phyloP scores from a whole-genome alignment of 108 stramenopile species.

The Nitzschia palea region DNA sequence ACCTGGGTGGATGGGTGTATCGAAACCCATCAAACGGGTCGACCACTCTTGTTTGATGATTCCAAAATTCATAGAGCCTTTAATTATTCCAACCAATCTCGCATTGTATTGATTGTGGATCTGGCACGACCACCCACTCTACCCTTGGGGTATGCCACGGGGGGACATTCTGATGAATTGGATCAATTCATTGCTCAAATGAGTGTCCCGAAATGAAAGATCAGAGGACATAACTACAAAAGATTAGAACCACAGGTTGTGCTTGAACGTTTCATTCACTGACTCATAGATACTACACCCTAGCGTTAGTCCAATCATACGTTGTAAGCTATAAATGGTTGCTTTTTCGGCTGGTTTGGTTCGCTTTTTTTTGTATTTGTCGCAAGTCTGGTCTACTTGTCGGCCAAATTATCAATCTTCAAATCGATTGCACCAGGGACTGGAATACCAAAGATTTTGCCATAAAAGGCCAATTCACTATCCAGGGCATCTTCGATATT shows the following conservation, averaged over 20 bases:
- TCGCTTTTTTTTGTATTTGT: too few species aligned
- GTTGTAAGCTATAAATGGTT: too few species aligned
- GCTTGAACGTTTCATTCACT: too few species aligned
- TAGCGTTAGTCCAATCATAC: too few species aligned
- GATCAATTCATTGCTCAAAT: constrained; percentile 85
- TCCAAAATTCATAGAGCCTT: constrained; percentile 94
- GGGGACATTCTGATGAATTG: constrained; percentile 92
- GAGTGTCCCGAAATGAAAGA: constrained; percentile 25
- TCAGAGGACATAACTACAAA: too few species aligned
- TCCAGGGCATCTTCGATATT: constrained; percentile 77
- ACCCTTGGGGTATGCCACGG: constrained; percentile 83
- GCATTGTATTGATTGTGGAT: constrained; percentile 95
- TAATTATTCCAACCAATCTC: constrained; percentile 70
- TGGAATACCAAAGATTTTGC: constrained; percentile 65
- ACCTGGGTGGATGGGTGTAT: constrained; percentile 96
- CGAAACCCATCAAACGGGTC: constrained; percentile 75
- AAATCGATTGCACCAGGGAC: constrained; percentile 55
- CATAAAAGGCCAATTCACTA: constrained; percentile 72
- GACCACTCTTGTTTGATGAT: constrained; percentile 91
- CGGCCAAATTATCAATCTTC: constrained; percentile 61
- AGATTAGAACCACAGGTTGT: too few species aligned
- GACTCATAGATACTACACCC: too few species aligned
- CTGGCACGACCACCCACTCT: constrained; percentile 75
- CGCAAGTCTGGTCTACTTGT: too few species aligned
- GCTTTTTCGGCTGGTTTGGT: too few species aligned